A percentile compares a stretch with the other conserved stretches of the same genome.
phyloP scores from a whole-genome alignment of 148 eudicot genomes.

The Oxyria digyna region DNA sequence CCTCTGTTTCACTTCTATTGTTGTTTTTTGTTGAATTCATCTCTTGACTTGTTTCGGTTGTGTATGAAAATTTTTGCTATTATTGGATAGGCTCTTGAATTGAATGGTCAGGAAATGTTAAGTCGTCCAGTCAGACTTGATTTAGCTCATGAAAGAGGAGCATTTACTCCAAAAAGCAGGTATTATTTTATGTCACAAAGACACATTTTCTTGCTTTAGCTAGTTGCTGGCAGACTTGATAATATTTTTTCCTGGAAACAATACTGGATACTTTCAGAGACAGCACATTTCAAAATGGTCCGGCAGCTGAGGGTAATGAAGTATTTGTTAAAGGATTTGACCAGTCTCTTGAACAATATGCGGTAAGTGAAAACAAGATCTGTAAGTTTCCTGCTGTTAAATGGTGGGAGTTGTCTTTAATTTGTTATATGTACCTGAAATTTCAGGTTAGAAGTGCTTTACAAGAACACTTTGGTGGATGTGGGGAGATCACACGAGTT shows the following conservation, averaged over 20 bases:
- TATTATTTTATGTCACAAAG: constrained; percentile 3
- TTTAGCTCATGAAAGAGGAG: constrained; percentile 53
- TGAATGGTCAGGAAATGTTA: constrained; percentile 39
- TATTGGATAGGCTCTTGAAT: constrained; percentile 40
- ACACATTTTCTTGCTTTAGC: background rate
- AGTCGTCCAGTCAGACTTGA: constrained; percentile 55
- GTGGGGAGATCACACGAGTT: constrained; percentile 70
- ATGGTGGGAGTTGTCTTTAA: too few relatives aligned
- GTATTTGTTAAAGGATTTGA: constrained; percentile 66
- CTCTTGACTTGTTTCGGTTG: background rate
- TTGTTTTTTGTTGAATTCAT: too few relatives aligned
- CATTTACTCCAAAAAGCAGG: constrained; percentile 53
- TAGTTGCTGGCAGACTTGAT: background rate
- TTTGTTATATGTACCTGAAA: background rate
- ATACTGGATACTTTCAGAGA: constrained; percentile 15
- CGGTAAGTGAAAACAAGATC: constrained; percentile 37
- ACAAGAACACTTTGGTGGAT: constrained; percentile 47
- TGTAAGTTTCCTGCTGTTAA: too few relatives aligned
- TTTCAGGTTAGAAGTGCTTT: constrained; percentile 47
- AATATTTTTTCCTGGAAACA: background rate
- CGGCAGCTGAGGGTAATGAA: constrained; percentile 25
- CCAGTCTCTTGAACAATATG: constrained; percentile 31
- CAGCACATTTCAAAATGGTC: constrained; percentile 41
- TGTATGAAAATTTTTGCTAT: too few relatives aligned
- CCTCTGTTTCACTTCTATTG: too few relatives aligned